phyloP scores from a whole-genome alignment of 306 rosid genomes.

The Nissolia schottii region DNA sequence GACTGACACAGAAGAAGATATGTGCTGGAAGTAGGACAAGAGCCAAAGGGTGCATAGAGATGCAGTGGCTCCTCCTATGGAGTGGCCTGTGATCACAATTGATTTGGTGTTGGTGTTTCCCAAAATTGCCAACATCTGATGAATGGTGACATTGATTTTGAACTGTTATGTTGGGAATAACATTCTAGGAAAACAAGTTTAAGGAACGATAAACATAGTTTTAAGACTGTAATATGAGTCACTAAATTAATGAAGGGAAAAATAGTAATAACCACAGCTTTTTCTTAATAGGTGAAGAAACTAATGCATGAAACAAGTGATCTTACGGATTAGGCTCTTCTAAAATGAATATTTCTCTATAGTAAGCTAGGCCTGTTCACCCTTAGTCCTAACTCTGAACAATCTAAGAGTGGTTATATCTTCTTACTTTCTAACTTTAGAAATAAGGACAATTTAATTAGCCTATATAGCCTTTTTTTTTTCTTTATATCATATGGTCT shows the following conservation, averaged over 20 bases:
- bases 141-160: slow-evolving; percentile 8
- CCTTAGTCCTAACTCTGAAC: no score
- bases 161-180: background rate
- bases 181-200: background rate
- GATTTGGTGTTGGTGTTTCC: slow-evolving; percentile 42
- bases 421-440: no score
- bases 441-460: no score
- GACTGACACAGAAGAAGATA: slow-evolving; percentile 29
- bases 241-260: background rate
- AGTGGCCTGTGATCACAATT: slow-evolving; percentile 73
- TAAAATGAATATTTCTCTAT: no score
- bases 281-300: background rate
- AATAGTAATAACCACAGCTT: background rate
- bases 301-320: background rate
- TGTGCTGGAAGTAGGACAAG: slow-evolving; percentile 43
- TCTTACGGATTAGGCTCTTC: no score
- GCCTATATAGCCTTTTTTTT: no score
- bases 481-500: background rate
- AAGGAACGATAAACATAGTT: background rate
- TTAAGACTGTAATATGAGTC: background rate
- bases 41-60: slow-evolving; percentile 69
- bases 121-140: slow-evolving; percentile 45
- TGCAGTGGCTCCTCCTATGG: slow-evolving; percentile 73
- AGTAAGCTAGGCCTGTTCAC: no score
- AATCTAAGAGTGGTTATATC: no score